Conservation (phyloP, 2,329 filamentous ascomycete genomes). For the Pseudogymnoascus destructans region DNA sequence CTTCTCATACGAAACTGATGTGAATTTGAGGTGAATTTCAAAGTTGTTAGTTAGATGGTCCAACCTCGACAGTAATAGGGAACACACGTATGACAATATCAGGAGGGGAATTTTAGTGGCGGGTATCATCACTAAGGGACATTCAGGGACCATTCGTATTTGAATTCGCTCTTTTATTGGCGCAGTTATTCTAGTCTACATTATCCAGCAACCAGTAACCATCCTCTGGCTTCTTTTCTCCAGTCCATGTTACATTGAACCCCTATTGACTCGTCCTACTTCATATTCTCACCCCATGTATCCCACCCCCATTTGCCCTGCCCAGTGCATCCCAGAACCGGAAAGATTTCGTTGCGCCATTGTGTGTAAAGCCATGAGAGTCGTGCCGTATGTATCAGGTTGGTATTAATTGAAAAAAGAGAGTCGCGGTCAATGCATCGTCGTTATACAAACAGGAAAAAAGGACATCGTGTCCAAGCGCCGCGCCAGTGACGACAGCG, state of each 20-base stretch:
- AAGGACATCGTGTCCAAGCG: neutral
- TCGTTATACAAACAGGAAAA: neutral
- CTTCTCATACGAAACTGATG: neutral
- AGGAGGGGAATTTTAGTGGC: neutral
- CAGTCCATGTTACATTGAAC: neutral
- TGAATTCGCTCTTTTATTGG: neutral
- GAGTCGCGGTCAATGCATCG: neutral
- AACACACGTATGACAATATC: neutral
- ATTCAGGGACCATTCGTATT: neutral
- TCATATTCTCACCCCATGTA: neutral
- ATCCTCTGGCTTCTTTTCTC: neutral
- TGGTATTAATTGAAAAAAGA: neutral
- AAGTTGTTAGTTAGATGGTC: neutral
- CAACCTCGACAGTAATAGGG: neutral
- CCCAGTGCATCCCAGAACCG: neutral
- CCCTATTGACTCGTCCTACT: neutral
- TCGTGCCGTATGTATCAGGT: neutral
- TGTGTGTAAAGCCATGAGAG: neutral
- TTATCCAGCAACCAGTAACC: neutral
- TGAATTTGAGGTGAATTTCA: neutral
- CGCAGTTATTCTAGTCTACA: neutral
- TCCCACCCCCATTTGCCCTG: neutral
- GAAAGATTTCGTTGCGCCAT: neutral
- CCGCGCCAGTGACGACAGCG: neutral
- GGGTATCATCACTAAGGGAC: neutral